A percentile compares a stretch with the other conserved stretches of the same genome.
phyloP scores from a whole-genome alignment of 1,139 yeast genomes.

The Geotrichum reessii region DNA sequence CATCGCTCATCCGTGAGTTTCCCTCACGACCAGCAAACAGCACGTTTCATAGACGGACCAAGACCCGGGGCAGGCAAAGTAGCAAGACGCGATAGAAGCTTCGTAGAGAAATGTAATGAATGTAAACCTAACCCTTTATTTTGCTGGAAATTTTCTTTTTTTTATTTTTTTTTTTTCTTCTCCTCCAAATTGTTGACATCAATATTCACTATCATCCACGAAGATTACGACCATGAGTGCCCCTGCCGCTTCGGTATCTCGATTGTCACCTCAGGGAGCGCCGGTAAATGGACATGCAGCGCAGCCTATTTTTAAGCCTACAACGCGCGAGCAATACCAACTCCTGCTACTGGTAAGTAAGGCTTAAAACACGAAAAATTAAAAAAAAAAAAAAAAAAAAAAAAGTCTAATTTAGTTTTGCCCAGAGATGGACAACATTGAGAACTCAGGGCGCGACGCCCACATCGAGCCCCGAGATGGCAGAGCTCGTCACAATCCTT shows the following conservation, averaged over 20 bases:
- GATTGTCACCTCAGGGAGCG: conserved; percentile 2
- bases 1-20: conserved; percentile 12
- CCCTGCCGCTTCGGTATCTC: neutral
- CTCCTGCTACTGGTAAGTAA: conserved; percentile 33
- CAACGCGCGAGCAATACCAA: conserved; percentile 35
- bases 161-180: neutral
- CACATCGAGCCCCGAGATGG: conserved; percentile 34
- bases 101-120: neutral
- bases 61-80: neutral
- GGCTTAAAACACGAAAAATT: neutral
- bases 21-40: neutral
- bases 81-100: conserved; percentile 1
- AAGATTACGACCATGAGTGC: neutral
- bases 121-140: neutral
- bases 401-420: neutral
- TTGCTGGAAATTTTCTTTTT: neutral
- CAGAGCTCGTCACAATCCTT: conserved; percentile 34
- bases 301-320: conserved; percentile 27
- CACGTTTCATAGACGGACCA: neutral
- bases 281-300: neutral
- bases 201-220: neutral
- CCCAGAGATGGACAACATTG: conserved; percentile 40
- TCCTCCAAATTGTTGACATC: neutral
- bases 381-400: neutral
- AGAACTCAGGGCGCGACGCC: conserved; percentile 35